Evolutionary conservation across 176 grass and related monocot species (phyloP).

Genomic region (Typha latifolia): DNA sequence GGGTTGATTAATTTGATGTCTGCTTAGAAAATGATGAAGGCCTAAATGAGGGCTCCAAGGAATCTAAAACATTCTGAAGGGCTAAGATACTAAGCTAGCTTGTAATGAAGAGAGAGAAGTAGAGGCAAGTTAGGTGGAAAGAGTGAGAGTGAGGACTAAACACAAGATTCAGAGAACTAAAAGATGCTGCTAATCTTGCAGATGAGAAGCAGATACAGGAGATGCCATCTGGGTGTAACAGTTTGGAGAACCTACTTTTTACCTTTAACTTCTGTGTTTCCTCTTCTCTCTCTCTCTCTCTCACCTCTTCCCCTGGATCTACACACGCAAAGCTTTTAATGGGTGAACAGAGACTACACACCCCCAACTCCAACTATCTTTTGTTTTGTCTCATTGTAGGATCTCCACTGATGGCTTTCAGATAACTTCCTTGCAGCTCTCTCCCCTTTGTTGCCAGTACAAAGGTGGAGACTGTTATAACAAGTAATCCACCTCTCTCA

Average conservation of each 20-base stretch:
- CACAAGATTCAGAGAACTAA: background rate
- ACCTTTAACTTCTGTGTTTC: conserved; percentile 25
- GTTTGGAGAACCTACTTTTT: conserved; percentile 1
- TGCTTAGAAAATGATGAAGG: conserved; percentile 27
- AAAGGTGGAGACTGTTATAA: conserved; percentile 18
- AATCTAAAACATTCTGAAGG: conserved; percentile 90
- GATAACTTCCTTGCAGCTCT: conserved; percentile 37
- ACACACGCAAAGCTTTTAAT: conserved; percentile 98
- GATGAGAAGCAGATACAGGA: background rate
- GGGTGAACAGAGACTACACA: conserved; percentile 71
- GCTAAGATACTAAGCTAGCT: conserved; percentile 10
- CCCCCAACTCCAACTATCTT: conserved; percentile 45
- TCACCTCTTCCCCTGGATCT: background rate
- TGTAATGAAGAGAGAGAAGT: conserved; percentile 4
- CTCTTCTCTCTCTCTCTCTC: conserved; percentile 16
- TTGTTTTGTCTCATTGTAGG: conserved; percentile 66
- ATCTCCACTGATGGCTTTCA: conserved; percentile 56
- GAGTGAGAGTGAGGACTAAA: background rate
- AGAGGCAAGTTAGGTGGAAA: conserved; percentile 16
- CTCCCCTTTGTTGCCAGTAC: conserved; percentile 30
- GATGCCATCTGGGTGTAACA: background rate
- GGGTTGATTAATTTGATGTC: conserved; percentile 11
- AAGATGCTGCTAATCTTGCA: conserved; percentile 4
- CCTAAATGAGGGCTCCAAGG: conserved; percentile 29
- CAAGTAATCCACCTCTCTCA: conserved; percentile 21